Base-by-base conservation (phyloP, 179 eudicot genomes). In the Beta lomatogona region DNA sequence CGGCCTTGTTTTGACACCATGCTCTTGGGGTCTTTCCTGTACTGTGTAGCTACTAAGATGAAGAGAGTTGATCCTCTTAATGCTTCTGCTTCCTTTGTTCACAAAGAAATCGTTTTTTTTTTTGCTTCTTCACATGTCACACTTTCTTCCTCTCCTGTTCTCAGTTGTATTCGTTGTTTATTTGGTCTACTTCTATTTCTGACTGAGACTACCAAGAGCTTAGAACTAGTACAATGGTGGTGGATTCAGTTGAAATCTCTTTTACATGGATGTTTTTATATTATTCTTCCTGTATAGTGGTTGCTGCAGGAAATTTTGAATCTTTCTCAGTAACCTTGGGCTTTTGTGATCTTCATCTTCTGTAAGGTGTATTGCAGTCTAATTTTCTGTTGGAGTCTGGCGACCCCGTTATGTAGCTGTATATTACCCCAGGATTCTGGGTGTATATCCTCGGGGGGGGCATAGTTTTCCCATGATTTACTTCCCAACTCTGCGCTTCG, bases 161-260 rank as follows among this genome's bases (percentile, higher is more conserved):
- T 11, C n/a, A 71, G 16, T 79, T 36, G 21, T 19, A 5, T 41
- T 71, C 4, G 10, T 3, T 41, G 12, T 58, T 36, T 41, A 36
- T 10, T 3, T 59, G 53, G 48, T 71, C 52, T 68, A 57, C 59
- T 18, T 31, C 45, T 63, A 46, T 63, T 0, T 75, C 50, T 75
- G 13, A 54, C 82, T 60, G 28, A 58, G 53, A 57, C 15, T 60
- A 28, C 31, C 64, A 78, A 66, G 60, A 78, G 28, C 10, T 53
- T 67, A 31, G 41, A 44, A 65, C 11, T 54, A 53, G 75, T 63
- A 50, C 63, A n/a, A 9, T 71, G 36, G 18, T 44, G 11, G 19
- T 28, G 28, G 16, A 54, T 68, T 67, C 48, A 31, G 50, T 36
- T 65, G 14, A 59, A 78, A 19, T 28, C 58, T 53, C n/a, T 77